Conservation (phyloP, 2,329 filamentous ascomycete genomes). For the Aurifilum marmelostoma region DNA sequence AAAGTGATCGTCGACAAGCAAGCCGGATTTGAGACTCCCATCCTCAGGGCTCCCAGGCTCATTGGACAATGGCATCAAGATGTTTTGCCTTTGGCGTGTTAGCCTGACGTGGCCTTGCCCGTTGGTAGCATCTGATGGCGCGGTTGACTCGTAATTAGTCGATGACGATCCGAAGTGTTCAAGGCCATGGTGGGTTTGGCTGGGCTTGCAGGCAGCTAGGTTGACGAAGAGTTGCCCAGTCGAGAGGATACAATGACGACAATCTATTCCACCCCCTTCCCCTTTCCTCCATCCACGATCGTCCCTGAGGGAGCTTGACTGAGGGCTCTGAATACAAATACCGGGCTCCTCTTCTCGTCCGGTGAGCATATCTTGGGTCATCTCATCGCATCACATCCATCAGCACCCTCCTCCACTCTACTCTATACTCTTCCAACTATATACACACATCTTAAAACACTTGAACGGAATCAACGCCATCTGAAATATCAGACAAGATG, state of each 20-base stretch:
- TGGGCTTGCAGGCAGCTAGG: background rate
- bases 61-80: conserved; percentile 4
- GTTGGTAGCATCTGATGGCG: background rate
- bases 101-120: background rate
- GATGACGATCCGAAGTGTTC: background rate
- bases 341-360: background rate
- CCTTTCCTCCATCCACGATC: background rate
- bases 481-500: conserved; percentile 17
- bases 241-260: background rate
- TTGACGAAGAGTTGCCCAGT: background rate
- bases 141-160: conserved; percentile 1
- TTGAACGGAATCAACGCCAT: background rate
- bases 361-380: background rate
- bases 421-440: background rate
- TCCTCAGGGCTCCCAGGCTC: background rate
- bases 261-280: background rate
- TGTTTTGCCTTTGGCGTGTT: background rate
- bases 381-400: background rate
- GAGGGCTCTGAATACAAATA: background rate
- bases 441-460: background rate
- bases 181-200: background rate
- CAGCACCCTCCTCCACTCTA: background rate
- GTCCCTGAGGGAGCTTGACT: background rate
- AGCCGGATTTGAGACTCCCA: background rate
- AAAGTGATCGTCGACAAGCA: background rate